phyloP scores from a whole-genome alignment of 371 early-diverging fungal species.

The Mucor circinelloides region DNA sequence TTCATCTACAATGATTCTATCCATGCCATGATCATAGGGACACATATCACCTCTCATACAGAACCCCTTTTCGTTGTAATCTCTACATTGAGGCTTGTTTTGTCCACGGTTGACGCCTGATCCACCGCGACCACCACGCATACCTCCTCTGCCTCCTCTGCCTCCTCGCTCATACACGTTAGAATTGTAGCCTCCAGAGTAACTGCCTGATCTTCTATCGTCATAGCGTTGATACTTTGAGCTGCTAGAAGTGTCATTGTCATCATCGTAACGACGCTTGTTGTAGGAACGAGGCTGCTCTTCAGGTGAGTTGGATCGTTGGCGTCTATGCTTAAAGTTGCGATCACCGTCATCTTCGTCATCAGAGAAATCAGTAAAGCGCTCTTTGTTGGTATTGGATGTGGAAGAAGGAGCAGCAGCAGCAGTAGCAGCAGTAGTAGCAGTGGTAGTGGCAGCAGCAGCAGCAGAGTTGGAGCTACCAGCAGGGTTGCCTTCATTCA shows the following conservation, averaged over 20 bases:
- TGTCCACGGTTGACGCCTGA: constrained; percentile 30
- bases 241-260: constrained; percentile 9
- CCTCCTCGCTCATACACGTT: constrained; percentile 18
- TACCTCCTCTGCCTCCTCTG: constrained; percentile 33
- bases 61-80: constrained; percentile 80
- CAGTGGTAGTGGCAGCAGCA: neutral
- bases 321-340: constrained; percentile 75
- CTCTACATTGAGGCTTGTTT: constrained; percentile 63
- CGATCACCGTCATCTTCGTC: constrained; percentile 69
- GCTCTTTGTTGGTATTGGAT: constrained; percentile 2
- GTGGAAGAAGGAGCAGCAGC: neutral
- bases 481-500: constrained; percentile 36
- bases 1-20: constrained; percentile 76
- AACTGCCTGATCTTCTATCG: constrained; percentile 10
- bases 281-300: constrained; percentile 21
- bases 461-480: neutral
- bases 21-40: constrained; percentile 78
- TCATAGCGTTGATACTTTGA: constrained; percentile 31
- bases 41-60: constrained; percentile 85
- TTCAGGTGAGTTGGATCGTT: constrained; percentile 47
- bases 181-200: neutral
- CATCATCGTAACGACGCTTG: constrained; percentile 30
- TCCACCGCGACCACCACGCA: constrained; percentile 45
- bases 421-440: neutral
- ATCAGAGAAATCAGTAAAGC: constrained; percentile 61